Evolutionary conservation across 768 basidiomycete species (phyloP).

Genomic region (Auricularia auricula-judae): DNA sequence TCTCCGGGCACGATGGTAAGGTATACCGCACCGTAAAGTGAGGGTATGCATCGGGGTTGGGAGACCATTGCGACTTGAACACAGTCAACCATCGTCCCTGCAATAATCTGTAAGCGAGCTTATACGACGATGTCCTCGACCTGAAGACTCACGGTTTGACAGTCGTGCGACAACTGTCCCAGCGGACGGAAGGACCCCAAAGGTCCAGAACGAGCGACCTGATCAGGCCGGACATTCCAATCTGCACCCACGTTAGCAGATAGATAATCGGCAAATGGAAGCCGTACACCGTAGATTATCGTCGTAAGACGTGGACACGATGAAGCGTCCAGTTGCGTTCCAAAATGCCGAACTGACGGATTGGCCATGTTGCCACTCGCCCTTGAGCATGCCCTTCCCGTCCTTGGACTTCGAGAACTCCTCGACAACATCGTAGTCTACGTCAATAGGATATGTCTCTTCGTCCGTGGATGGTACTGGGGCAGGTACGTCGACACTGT

Average conservation of each 20-base stretch:
- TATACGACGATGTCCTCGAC: background rate
- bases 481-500: slow-evolving; percentile 12
- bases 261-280: background rate
- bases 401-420: slow-evolving; percentile 38
- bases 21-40: slow-evolving; percentile 61
- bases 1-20: background rate
- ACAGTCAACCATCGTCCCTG: slow-evolving; percentile 79
- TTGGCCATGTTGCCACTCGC: slow-evolving; percentile 58
- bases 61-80: slow-evolving; percentile 66
- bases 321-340: slow-evolving; percentile 68
- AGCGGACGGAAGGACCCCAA: slow-evolving; percentile 60
- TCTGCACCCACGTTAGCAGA: slow-evolving; percentile 31
- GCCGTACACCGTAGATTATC: slow-evolving; percentile 59
- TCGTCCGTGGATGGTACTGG: slow-evolving; percentile 12
- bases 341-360: slow-evolving; percentile 78
- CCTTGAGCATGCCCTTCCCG: slow-evolving; percentile 48
- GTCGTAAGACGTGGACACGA: slow-evolving; percentile 81
- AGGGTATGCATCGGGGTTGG: slow-evolving; percentile 69
- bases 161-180: slow-evolving; percentile 54
- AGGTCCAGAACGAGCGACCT: slow-evolving; percentile 28
- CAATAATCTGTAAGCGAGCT: background rate
- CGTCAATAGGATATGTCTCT: slow-evolving; percentile 3
- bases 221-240: slow-evolving; percentile 56
- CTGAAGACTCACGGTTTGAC: slow-evolving; percentile 53
- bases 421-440: slow-evolving; percentile 33